phyloP scores from a whole-genome alignment of 371 early-diverging fungal genomes.

The Batrachochytrium dendrobatidis region DNA sequence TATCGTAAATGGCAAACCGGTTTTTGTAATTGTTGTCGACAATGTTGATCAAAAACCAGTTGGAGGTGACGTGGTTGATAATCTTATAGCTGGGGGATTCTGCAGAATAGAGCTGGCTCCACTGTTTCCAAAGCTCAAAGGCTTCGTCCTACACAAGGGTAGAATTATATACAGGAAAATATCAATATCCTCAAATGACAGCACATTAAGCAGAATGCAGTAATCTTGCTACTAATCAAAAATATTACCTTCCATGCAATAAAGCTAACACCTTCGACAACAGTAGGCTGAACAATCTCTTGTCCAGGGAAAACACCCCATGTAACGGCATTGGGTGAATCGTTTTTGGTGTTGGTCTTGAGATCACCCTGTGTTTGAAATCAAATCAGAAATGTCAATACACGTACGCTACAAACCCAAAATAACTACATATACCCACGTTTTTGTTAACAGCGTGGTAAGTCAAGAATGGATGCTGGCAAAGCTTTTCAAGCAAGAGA shows the following conservation, averaged over 20 bases:
- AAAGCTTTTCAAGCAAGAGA: conserved; percentile 59
- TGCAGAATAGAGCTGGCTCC: conserved; percentile 71
- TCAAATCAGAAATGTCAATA: background rate
- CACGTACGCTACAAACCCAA: background rate
- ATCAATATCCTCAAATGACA: background rate
- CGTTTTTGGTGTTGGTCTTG: conserved; percentile 70
- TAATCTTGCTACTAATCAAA: background rate
- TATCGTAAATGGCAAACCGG: conserved; percentile 58
- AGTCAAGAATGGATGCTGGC: conserved; percentile 58
- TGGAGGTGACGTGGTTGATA: conserved; percentile 60
- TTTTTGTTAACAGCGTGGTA: conserved; percentile 86
- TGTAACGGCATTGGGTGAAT: conserved; percentile 91
- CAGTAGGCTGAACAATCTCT: conserved; percentile 94
- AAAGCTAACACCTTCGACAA: conserved; percentile 86
- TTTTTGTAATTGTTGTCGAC: conserved; percentile 92
- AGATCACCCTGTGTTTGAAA: conserved; percentile 77
- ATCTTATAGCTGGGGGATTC: conserved; percentile 53
- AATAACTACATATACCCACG: conserved; percentile 27
- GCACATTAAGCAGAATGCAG: background rate
- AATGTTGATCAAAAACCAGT: conserved; percentile 89
- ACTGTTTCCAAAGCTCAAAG: conserved; percentile 87
- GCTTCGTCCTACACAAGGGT: conserved; percentile 71
- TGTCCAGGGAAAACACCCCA: conserved; percentile 98
- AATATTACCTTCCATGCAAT: conserved; percentile 83
- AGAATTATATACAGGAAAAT: background rate